These are phyloP conservation scores for Periconia digitata DNA, from an alignment of 2,329 filamentous ascomycete genomes.

Conservation along the genomic window DNA sequence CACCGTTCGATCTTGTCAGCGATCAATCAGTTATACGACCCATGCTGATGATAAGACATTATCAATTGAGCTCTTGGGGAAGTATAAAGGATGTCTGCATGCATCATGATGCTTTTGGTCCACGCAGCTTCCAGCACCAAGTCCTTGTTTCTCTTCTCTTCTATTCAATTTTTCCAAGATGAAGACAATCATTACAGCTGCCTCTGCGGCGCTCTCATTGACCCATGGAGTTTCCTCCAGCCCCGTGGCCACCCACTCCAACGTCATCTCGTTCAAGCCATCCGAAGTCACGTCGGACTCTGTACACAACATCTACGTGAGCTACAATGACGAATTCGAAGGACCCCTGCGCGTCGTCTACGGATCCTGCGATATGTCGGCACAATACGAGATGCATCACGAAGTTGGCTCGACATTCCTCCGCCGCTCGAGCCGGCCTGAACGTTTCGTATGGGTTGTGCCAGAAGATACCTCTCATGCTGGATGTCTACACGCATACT, in stretches of 20 bases:
- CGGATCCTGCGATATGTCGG: conserved; percentile 46
- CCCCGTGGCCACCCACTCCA: conserved; percentile 17
- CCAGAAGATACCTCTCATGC: conserved; percentile 42
- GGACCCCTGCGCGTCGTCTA: conserved; percentile 50
- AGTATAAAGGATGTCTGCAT: not conserved
- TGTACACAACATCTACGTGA: conserved; percentile 54
- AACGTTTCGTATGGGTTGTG: conserved; percentile 53
- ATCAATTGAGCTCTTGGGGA: not conserved
- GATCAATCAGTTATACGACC: not conserved
- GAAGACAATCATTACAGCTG: conserved; percentile 30
- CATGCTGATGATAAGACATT: not conserved
- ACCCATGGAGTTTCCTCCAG: not conserved
- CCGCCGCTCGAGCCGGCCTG: conserved; percentile 41
- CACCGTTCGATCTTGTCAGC: not conserved
- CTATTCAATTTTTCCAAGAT: conserved; percentile 15
- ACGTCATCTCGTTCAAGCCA: conserved; percentile 36
- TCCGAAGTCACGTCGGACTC: conserved; percentile 41
- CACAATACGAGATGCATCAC: conserved; percentile 45
- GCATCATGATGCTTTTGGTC: not conserved
- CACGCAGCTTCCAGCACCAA: not conserved
- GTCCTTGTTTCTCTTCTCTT: conserved; percentile 1
- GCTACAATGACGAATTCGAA: conserved; percentile 46
- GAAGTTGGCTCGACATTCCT: conserved; percentile 44
- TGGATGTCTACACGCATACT: conserved; percentile 51
- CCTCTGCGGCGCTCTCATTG: conserved; percentile 26